Conservation (phyloP, 768 basidiomycete species). For the Boletellus sp. region DNA sequence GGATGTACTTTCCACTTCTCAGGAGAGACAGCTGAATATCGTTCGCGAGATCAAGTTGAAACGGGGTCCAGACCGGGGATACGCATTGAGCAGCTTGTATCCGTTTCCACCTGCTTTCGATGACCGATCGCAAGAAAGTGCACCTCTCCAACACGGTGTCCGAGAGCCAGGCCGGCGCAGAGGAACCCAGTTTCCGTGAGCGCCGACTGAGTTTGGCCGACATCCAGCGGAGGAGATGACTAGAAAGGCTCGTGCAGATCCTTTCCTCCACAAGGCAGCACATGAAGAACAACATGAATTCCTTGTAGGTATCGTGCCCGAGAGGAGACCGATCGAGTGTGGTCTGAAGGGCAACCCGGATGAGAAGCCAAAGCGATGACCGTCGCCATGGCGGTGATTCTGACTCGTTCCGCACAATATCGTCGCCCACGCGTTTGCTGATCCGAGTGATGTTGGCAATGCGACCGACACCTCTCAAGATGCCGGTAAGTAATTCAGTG, state of each 20-base stretch:
- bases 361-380: slow-evolving; percentile 34
- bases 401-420: slow-evolving; percentile 1
- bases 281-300: slow-evolving; percentile 44
- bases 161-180: background rate
- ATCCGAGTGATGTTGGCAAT: slow-evolving; percentile 3
- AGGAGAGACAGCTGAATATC: slow-evolving; percentile 36
- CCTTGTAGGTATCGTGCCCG: slow-evolving; percentile 38
- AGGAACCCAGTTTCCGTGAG: background rate
- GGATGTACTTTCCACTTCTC: slow-evolving; percentile 28
- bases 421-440: background rate
- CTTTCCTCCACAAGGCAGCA: slow-evolving; percentile 24
- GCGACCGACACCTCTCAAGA: slow-evolving; percentile 35
- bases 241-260: slow-evolving; percentile 9
- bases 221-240: slow-evolving; percentile 24
- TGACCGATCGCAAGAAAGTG: slow-evolving; percentile 2
- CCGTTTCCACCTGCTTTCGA: slow-evolving; percentile 35
- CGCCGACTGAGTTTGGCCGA: background rate
- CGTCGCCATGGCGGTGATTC: slow-evolving; percentile 31
- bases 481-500: slow-evolving; percentile 42
- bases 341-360: slow-evolving; percentile 27
- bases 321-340: slow-evolving; percentile 14
- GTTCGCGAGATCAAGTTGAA: slow-evolving; percentile 21
- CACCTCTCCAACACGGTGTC: slow-evolving; percentile 22
- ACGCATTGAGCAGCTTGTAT: slow-evolving; percentile 24
- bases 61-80: slow-evolving; percentile 29